A percentile compares a stretch with the other conserved stretches of the same genome.
These are phyloP conservation scores for Tylopilus cervinicoccineus DNA, from an alignment of 768 basidiomycete species.

Conservation along the genomic window DNA sequence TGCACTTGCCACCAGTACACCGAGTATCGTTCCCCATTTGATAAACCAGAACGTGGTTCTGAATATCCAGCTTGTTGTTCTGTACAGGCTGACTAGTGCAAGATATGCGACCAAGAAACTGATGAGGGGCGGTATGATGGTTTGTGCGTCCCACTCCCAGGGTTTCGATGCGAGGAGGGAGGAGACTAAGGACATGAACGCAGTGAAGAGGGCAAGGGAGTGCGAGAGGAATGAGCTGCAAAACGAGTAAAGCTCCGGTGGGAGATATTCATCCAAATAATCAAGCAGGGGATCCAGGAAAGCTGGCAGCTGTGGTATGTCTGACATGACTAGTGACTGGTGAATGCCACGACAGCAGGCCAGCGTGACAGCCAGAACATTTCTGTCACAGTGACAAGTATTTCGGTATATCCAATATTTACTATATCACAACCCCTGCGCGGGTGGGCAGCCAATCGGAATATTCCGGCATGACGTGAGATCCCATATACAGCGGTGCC, in stretches of 20 bases:
- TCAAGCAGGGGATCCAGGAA: slow-evolving; percentile 52
- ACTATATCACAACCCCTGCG: slow-evolving; percentile 5
- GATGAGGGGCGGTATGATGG: slow-evolving; percentile 69
- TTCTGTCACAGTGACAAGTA: slow-evolving; percentile 14
- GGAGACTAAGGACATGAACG: slow-evolving; percentile 44
- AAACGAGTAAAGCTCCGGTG: slow-evolving; percentile 51
- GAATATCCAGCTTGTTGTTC: slow-evolving; percentile 73
- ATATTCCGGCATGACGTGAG: slow-evolving; percentile 13
- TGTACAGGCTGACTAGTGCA: slow-evolving; percentile 72
- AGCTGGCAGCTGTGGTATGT: slow-evolving; percentile 37
- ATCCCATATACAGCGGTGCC: slow-evolving; percentile 7
- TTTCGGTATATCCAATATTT: no score
- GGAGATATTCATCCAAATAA: slow-evolving; percentile 52
- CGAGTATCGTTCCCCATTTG: slow-evolving; percentile 72
- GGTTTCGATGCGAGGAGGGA: slow-evolving; percentile 50
- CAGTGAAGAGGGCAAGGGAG: slow-evolving; percentile 44
- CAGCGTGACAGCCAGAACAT: slow-evolving; percentile 15
- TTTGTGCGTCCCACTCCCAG: slow-evolving; percentile 62
- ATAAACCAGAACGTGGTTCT: slow-evolving; percentile 63
- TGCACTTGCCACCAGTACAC: slow-evolving; percentile 45
- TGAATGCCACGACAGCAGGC: slow-evolving; percentile 19
- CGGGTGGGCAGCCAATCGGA: slow-evolving; percentile 27
- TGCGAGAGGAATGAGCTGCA: slow-evolving; percentile 51
- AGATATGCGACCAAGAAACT: slow-evolving; percentile 70
- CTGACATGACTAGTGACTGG: slow-evolving; percentile 19